Conservation (phyloP, 257 asterid species). For the Solanum clarkiae region DNA sequence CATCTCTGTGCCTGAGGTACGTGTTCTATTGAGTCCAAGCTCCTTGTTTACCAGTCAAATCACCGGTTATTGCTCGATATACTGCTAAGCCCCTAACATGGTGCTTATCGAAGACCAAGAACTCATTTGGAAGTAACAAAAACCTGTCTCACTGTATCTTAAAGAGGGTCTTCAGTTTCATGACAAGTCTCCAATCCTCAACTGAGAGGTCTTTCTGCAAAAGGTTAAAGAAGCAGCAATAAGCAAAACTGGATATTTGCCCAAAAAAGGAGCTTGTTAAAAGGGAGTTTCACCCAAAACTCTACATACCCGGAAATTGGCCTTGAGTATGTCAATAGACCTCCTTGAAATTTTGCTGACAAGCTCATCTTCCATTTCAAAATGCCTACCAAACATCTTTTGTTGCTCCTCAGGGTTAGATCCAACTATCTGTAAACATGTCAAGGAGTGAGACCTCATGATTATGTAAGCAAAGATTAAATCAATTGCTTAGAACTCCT, state of each 20-base stretch:
- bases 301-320: conserved; percentile 60
- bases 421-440: conserved; percentile 54
- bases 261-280: neutral
- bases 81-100: neutral
- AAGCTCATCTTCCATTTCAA: conserved; percentile 87
- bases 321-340: conserved; percentile 83
- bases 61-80: neutral
- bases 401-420: conserved; percentile 84
- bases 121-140: neutral
- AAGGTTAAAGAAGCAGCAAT: neutral
- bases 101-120: neutral
- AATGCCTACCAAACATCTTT: conserved; percentile 93
- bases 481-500: neutral
- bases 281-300: neutral
- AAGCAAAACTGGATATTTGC: neutral
- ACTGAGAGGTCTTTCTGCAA: conserved; percentile 59
- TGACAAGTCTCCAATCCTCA: conserved; percentile 68
- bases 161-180: conserved; percentile 64
- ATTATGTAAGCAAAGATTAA: neutral
- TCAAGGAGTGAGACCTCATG: neutral
- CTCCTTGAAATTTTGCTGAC: conserved; percentile 83
- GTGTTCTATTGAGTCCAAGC: neutral
- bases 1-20: neutral
- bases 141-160: conserved; percentile 41
- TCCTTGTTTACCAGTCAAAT: neutral